phyloP scores from a whole-genome alignment of 176 grass and related monocot genomes.

The Zoysia pacifica region DNA sequence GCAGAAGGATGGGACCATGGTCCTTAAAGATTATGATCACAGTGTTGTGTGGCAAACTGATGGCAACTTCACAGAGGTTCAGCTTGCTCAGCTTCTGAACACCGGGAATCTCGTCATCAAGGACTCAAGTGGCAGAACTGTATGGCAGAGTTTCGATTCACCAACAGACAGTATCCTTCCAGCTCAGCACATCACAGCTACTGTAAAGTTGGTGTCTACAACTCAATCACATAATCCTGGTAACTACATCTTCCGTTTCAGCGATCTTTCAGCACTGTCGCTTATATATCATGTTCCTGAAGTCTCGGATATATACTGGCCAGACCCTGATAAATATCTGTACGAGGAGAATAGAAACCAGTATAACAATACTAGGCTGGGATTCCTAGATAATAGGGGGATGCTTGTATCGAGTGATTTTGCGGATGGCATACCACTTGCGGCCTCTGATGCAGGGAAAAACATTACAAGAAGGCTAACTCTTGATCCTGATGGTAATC shows the following conservation, averaged over 20 bases:
- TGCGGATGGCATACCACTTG: neutral
- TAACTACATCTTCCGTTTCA: conserved; percentile 48
- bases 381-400: neutral
- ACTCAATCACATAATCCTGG: conserved; percentile 3
- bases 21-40: conserved; percentile 40
- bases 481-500: conserved; percentile 60
- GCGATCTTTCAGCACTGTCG: conserved; percentile 37
- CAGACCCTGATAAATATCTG: conserved; percentile 12
- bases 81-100: conserved; percentile 44
- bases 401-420: neutral
- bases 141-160: conserved; percentile 64
- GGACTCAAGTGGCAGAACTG: conserved; percentile 8
- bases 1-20: conserved; percentile 44
- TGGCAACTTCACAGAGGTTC: neutral
- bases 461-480: conserved; percentile 46
- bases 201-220: conserved; percentile 33
- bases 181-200: conserved; percentile 41
- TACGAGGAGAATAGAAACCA: neutral
- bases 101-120: conserved; percentile 51
- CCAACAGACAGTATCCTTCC: conserved; percentile 58
- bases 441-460: neutral
- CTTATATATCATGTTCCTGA: conserved; percentile 43
- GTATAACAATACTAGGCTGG: neutral
- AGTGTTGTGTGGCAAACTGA: conserved; percentile 46
- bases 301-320: conserved; percentile 58